Conservation (phyloP, 2,329 filamentous ascomycete genomes). For the Paraconiothyrium sp. region DNA sequence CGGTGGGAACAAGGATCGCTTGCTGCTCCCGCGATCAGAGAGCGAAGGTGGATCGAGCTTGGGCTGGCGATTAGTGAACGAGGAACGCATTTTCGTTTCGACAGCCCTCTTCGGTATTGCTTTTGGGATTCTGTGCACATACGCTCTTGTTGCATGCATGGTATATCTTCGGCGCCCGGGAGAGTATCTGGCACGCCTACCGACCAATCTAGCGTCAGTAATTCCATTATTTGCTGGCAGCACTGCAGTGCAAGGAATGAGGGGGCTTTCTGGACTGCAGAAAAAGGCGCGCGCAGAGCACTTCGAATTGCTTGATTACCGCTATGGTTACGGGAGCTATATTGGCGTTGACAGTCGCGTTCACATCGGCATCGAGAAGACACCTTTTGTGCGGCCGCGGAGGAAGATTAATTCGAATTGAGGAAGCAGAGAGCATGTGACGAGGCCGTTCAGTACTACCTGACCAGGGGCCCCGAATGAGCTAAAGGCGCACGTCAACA, state of each 20-base stretch:
- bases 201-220: constrained; percentile 60
- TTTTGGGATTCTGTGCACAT: constrained; percentile 54
- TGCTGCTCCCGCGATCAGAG: constrained; percentile 45
- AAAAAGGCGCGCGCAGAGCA: constrained; percentile 26
- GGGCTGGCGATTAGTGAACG: constrained; percentile 27
- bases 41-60: background rate
- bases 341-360: constrained; percentile 57
- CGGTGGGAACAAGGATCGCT: constrained; percentile 49
- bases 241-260: constrained; percentile 51
- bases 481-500: constrained; percentile 1
- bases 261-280: constrained; percentile 28
- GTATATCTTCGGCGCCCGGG: constrained; percentile 57
- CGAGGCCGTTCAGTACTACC: background rate
- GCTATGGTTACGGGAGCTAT: constrained; percentile 61
- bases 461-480: background rate
- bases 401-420: background rate
- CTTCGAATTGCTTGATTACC: constrained; percentile 26
- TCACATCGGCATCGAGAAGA: constrained; percentile 63
- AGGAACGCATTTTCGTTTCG: constrained; percentile 62
- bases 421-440: background rate
- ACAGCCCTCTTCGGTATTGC: constrained; percentile 57
- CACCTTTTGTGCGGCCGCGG: constrained; percentile 46
- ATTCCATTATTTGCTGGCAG: constrained; percentile 62
- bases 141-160: constrained; percentile 54
- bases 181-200: constrained; percentile 61